Percentiles rank a stretch among this genome's conserved stretches.
Conservation (phyloP, 1,284 basidiomycete species). For the Tremellales sp. region DNA sequence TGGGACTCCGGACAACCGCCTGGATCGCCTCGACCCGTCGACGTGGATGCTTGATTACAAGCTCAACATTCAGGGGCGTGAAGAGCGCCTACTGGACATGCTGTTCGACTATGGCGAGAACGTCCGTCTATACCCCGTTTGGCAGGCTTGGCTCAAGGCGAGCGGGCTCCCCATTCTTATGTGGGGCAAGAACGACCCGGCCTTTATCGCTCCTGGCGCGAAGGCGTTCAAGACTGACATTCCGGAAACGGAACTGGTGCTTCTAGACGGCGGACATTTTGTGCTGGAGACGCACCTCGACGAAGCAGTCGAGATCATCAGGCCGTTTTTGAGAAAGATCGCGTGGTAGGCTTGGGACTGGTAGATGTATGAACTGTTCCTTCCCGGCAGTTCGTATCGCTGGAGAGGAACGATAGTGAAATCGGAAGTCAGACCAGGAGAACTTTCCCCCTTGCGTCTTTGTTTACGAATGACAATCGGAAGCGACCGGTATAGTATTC, state of each 20-base stretch:
- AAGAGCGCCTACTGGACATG: constrained; percentile 51
- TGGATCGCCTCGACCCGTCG: constrained; percentile 16
- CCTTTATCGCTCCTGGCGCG: constrained; percentile 53
- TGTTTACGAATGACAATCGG: too few relatives aligned
- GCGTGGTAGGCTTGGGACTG: too few relatives aligned
- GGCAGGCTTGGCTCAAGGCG: constrained; percentile 52
- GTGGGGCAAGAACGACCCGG: constrained; percentile 54
- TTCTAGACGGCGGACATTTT: constrained; percentile 55
- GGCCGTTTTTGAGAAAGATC: constrained; percentile 21
- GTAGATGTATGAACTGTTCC: too few relatives aligned
- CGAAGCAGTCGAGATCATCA: constrained; percentile 26
- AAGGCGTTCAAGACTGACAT: constrained; percentile 51
- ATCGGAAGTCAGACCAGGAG: too few relatives aligned
- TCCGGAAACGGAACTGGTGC: constrained; percentile 47
- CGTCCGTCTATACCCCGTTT: constrained; percentile 50
- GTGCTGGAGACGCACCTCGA: constrained; percentile 49
- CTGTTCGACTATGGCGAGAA: constrained; percentile 54
- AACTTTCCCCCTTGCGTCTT: too few relatives aligned
- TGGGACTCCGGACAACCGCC: constrained; percentile 12
- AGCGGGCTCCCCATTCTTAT: constrained; percentile 51
- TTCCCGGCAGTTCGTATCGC: too few relatives aligned
- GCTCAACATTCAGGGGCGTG: constrained; percentile 47
- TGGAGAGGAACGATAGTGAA: too few relatives aligned
- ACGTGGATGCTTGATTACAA: constrained; percentile 51
- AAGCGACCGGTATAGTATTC: too few relatives aligned